Evolutionary conservation across 306 rosid species (phyloP).

Genomic region (Castanea mollissima): DNA sequence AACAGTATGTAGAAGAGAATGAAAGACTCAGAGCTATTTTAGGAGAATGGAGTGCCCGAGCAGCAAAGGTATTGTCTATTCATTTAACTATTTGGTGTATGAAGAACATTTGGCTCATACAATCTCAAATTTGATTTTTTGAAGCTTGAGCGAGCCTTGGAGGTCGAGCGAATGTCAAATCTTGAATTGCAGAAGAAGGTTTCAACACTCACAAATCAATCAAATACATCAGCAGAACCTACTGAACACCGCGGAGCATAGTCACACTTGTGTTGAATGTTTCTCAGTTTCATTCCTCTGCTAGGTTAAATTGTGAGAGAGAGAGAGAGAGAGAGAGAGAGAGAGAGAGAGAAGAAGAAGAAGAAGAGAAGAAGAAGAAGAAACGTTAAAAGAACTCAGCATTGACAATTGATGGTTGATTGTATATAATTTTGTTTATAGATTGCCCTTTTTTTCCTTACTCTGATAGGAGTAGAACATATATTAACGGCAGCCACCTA

Average conservation of each 20-base stretch:
- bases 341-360: no score
- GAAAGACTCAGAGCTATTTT: slow-evolving; percentile 92
- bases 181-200: slow-evolving; percentile 57
- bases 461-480: no score
- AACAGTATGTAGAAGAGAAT: slow-evolving; percentile 95
- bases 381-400: background rate
- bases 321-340: background rate
- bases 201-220: slow-evolving; percentile 28
- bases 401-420: background rate
- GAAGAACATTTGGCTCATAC: background rate
- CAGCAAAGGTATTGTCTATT: slow-evolving; percentile 77
- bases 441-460: background rate
- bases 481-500: background rate
- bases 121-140: background rate
- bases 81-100: background rate
- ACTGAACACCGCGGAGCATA: slow-evolving; percentile 26
- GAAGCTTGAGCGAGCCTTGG: slow-evolving; percentile 62
- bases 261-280: background rate
- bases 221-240: slow-evolving; percentile 31
- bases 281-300: background rate
- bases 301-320: background rate
- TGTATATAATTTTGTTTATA: background rate
- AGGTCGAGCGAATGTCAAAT: slow-evolving; percentile 48
- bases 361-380: background rate
- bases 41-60: slow-evolving; percentile 95